Base-by-base conservation (phyloP, 768 basidiomycete species). In the Wakefieldia striispora region DNA sequence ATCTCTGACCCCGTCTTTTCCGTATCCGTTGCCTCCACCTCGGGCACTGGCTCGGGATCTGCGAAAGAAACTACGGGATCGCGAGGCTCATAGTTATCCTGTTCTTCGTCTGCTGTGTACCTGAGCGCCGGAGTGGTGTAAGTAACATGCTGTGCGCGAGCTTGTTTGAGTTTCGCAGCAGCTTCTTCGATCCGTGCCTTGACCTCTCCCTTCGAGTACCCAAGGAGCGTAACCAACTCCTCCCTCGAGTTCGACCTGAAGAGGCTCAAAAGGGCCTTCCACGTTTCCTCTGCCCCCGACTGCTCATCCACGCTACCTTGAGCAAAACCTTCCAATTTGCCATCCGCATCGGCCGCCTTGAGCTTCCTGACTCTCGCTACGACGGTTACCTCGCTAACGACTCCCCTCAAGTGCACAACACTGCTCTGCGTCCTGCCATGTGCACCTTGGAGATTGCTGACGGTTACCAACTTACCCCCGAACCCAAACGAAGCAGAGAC, bases 181-280 rank as follows among this genome's bases (percentile, higher is more conserved):
- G 93, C 92, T 54, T 90, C 86, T 10, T 83, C 82, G 16, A 97
- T 90, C 53, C 85, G 86, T 4, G 75, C 70, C 2, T 82, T 83
- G 16, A 97, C 81, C 55, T 95, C 91, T 10, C 78, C 80, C 68
- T 95, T 95, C 3, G 92, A 95, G 68, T 95, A 97, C 0, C 95
- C 95, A 13, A 99, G 78, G 1, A 97, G 70, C 2, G 86, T 86
- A 42, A 98, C 86, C 6, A 98, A 75, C 68, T 97, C 93, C 23
- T 95, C 90, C 46, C 92, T 75, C 9, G 92, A 93, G 64, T 95
- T 81, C 0, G 92, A 85, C 56, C 83, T 82, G 80, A 97, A 97
- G 21, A 98, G 73, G 56, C 87, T 90, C 43, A 84, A 67, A n/a
- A 97, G 68, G 0, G 93, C 91, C 64, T 86, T 93, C 94, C 94